A percentile compares a stretch with the other conserved stretches of the same genome.
phyloP scores from a whole-genome alignment of 768 basidiomycete genomes.

The Russula sp. region DNA sequence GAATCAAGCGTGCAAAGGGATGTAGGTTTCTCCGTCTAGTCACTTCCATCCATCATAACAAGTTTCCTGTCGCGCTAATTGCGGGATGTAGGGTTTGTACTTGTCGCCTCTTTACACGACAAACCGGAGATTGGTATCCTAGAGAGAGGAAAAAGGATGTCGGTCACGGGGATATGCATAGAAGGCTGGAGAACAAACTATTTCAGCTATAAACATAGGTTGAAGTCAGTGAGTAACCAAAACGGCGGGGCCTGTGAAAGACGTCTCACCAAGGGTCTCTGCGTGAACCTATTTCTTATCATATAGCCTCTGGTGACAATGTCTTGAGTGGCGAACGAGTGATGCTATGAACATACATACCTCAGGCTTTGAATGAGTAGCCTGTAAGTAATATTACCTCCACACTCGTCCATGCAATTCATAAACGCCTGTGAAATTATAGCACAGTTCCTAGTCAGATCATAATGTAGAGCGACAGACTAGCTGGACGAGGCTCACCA shows the following conservation, averaged over 20 bases:
- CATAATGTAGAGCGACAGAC: not conserved
- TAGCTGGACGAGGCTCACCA: not conserved
- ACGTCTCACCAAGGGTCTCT: not conserved
- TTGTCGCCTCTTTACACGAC: too few species aligned
- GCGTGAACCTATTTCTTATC: not conserved
- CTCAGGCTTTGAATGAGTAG: not conserved
- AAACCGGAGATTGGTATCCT: not conserved
- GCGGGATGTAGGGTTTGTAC: too few species aligned
- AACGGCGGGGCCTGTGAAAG: not conserved
- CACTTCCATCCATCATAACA: too few species aligned
- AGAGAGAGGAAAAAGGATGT: not conserved
- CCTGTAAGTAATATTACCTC: not conserved
- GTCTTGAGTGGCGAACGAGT: not conserved
- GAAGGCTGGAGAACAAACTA: not conserved
- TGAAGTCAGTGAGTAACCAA: not conserved
- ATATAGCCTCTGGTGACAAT: not conserved
- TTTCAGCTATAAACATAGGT: not conserved
- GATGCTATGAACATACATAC: not conserved
- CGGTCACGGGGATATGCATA: not conserved
- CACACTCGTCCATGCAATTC: not conserved
- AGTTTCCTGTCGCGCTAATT: too few species aligned
- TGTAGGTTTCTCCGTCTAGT: too few species aligned
- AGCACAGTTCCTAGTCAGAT: not conserved
- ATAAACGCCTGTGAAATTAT: constrained; percentile 1
- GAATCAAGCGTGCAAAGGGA: too few species aligned